phyloP scores from a whole-genome alignment of 108 stramenopile species.

The Heterococcus sp. region DNA sequence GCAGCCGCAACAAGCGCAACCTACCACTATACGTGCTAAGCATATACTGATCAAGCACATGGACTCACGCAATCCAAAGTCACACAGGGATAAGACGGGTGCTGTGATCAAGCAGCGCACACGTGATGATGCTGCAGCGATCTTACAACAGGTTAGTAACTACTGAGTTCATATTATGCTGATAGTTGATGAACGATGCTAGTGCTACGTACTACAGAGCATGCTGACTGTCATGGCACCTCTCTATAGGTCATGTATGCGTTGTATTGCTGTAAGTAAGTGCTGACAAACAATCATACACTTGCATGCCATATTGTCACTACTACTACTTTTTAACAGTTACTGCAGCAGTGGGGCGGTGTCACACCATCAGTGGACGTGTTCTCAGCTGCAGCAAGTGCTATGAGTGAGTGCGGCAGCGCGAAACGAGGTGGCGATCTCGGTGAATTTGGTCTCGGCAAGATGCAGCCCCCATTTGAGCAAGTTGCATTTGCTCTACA shows the following conservation, averaged over 20 bases:
- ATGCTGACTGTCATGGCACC: too few species aligned
- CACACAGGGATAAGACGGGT: slow-evolving; percentile 33
- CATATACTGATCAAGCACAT: slow-evolving; percentile 95
- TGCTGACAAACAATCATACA: too few species aligned
- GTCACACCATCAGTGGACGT: slow-evolving; percentile 5
- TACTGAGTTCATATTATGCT: too few species aligned
- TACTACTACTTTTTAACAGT: neutral
- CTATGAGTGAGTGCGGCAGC: slow-evolving; percentile 54
- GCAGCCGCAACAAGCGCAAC: too few species aligned
- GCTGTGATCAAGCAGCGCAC: neutral
- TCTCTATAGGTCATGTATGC: too few species aligned
- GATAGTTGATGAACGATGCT: too few species aligned
- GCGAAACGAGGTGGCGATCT: slow-evolving; percentile 59
- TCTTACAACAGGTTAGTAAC: neutral
- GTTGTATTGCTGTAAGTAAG: too few species aligned
- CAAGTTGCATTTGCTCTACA: slow-evolving; percentile 21
- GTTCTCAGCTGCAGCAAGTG: slow-evolving; percentile 41
- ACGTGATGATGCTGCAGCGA: neutral
- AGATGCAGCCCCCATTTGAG: slow-evolving; percentile 69
- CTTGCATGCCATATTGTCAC: too few species aligned
- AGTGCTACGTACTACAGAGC: too few species aligned
- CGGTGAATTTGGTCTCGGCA: slow-evolving; percentile 56
- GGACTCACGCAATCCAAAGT: slow-evolving; percentile 72
- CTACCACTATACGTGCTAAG: slow-evolving; percentile 46
- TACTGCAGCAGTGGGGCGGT: neutral